A percentile compares a stretch with the other conserved stretches of the same genome.
Evolutionary conservation across 345 rosid genomes (phyloP).

Genomic region (Brassica juncea): DNA sequence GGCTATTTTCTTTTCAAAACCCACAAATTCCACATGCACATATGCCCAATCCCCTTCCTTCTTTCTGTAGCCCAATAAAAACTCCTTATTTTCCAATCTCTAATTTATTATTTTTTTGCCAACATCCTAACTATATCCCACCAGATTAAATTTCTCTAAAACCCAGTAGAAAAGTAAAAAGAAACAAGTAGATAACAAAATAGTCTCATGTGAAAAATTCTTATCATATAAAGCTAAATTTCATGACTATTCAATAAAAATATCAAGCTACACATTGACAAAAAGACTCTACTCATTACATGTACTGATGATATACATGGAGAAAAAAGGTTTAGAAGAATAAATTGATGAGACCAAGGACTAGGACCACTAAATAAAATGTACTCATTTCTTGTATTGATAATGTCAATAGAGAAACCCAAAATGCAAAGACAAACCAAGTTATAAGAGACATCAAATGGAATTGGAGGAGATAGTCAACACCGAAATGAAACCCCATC

Average conservation of each 20-base stretch:
- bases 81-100: background rate
- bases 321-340: conserved; percentile 14
- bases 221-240: background rate
- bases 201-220: background rate
- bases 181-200: background rate
- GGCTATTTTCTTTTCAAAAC: conserved; percentile 31
- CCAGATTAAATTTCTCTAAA: background rate
- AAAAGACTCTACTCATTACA: conserved; percentile 22
- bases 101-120: background rate
- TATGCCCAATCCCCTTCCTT: conserved; percentile 18
- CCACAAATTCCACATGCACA: conserved; percentile 30
- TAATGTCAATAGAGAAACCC: conserved; percentile 32
- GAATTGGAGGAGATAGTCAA: conserved; percentile 50
- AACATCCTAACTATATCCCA: background rate
- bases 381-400: conserved; percentile 41
- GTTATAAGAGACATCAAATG: conserved; percentile 28
- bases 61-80: conserved; percentile 28
- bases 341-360: conserved; percentile 40
- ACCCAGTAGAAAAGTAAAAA: background rate
- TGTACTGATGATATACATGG: conserved; percentile 34
- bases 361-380: conserved; percentile 43
- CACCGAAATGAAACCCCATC: conserved; percentile 43
- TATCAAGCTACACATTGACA: conserved; percentile 30
- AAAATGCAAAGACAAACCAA: conserved; percentile 35
- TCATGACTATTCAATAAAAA: background rate